Conservation (phyloP, 352 stramenopile genomes). For the Phytophthora capsici region DNA sequence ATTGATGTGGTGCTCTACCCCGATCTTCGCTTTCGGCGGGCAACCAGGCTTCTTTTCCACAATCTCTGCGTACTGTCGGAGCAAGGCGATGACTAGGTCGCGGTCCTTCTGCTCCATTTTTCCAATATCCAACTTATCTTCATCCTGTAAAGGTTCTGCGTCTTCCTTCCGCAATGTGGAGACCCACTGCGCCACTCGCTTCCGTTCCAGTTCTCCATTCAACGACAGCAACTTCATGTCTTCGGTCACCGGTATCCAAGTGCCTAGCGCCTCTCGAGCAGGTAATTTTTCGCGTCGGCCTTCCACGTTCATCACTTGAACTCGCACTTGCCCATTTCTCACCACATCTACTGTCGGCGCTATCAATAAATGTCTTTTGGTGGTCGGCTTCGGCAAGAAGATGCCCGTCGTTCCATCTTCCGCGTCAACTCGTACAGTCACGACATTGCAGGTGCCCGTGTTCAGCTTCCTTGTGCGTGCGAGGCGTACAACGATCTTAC, state of each 20-base stretch:
- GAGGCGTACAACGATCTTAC: not conserved
- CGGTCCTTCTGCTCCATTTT: too few species aligned
- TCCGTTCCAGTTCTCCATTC: not conserved
- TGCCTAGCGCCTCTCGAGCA: not conserved
- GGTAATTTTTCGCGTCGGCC: conserved; percentile 4
- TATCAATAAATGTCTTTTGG: conserved; percentile 12
- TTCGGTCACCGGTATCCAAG: not conserved
- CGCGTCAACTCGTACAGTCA: not conserved
- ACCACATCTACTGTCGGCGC: conserved; percentile 9
- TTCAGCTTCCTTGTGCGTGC: conserved; percentile 7
- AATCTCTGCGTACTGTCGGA: too few species aligned
- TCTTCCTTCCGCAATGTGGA: not conserved
- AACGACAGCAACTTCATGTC: not conserved
- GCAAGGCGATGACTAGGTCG: too few species aligned
- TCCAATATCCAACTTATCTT: too few species aligned
- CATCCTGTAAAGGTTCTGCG: too few species aligned
- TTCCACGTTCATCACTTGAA: conserved; percentile 23
- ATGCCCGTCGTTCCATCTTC: conserved; percentile 6
- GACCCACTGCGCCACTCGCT: not conserved
- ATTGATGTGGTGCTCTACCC: conserved; percentile 25
- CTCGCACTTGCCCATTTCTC: not conserved
- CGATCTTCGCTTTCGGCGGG: not conserved
- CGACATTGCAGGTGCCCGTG: conserved; percentile 1
- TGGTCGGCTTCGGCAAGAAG: conserved; percentile 4
- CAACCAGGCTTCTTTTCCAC: too few species aligned